Evolutionary conservation across 2,329 filamentous ascomycete genomes (phyloP), one percentile per base, ranked within the genome.

Genomic region (Ophiostoma australiae): DNA sequence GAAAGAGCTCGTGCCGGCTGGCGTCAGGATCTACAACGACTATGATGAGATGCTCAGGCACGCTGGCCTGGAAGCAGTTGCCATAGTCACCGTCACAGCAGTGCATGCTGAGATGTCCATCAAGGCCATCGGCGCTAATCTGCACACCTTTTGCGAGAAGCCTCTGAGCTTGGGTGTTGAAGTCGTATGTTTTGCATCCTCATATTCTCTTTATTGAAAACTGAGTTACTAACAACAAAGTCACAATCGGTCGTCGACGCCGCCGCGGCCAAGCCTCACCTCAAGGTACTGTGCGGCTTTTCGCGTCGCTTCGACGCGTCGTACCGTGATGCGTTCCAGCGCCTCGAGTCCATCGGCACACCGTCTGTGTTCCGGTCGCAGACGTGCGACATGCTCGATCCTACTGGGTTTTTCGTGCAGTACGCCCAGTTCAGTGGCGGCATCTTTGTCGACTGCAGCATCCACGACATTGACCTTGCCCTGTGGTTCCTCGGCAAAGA

Each of bases 391-490:
- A 27, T 27, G 52, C 52, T 58, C n/a, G 52, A 58, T n/a, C 52
- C 52, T 10, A n/a, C 52, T 23, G 52, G 52, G 7, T 58, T 58
- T n/a, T 58, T 58, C 5, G 52, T 58, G 10, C 10, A 17, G 4
- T 58, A 58, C n/a, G n/a, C 52, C 37, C 11, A 27, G 70, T 58
- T 58, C n/a, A 37, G 66, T 39, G 67, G 52, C 5, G 41, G 66
- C 4, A 58, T 58, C 23, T 58, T 58, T 58, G 52, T 58, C 52
- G 52, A 58, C 52, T 58, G 52, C 52, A 58, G 11, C 11, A 58
- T 58, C 52, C 52, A 58, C n/a, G 52, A 58, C n/a, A 27, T 58
- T 31, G 52, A 58, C 10, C 52, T 58, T 4, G 52, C 52, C 23
- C 23, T 58, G n/a, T 58, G 52, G 52, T 58, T 58, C 23, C 13